Conservation (phyloP, 75 land plant species). For the Pseudotsuga menziesii region DNA sequence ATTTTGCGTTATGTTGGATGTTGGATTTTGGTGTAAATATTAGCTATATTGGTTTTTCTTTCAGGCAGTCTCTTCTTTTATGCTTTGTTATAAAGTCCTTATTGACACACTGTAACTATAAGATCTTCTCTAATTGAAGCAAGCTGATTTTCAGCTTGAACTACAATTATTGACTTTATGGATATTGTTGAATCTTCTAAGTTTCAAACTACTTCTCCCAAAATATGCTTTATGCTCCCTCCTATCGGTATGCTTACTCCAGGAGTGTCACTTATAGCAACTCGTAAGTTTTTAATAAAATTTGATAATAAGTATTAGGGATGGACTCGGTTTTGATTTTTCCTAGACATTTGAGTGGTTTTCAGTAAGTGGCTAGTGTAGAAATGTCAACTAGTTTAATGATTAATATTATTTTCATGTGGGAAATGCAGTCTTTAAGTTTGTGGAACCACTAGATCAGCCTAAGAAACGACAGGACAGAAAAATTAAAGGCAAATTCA, state of each 20-base stretch:
- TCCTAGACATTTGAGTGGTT: background rate
- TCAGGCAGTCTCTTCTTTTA: background rate
- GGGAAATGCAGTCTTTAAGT: conserved; percentile 37
- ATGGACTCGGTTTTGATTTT: background rate
- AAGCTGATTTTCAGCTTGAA: background rate
- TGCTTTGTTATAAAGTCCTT: no score
- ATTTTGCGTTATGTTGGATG: background rate
- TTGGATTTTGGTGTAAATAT: background rate
- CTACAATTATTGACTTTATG: background rate
- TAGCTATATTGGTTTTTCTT: no score
- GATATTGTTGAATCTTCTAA: conserved; percentile 9
- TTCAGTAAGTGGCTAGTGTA: no score
- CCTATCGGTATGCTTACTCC: conserved; percentile 51
- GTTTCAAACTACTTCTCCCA: conserved; percentile 61
- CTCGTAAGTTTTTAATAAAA: conserved; percentile 23
- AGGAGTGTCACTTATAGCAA: conserved; percentile 45
- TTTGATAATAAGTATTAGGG: background rate
- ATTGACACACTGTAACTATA: background rate
- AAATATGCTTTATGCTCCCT: conserved; percentile 63
- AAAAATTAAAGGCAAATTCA: conserved; percentile 46
- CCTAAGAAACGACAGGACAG: conserved; percentile 27
- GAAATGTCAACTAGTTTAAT: background rate
- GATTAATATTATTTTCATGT: background rate
- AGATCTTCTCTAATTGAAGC: background rate
- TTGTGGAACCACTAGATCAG: conserved; percentile 46